A percentile compares a stretch with the other conserved stretches of the same genome.
Evolutionary conservation across 2,329 filamentous ascomycete species (phyloP).

Genomic region (Diaporthe vexans): DNA sequence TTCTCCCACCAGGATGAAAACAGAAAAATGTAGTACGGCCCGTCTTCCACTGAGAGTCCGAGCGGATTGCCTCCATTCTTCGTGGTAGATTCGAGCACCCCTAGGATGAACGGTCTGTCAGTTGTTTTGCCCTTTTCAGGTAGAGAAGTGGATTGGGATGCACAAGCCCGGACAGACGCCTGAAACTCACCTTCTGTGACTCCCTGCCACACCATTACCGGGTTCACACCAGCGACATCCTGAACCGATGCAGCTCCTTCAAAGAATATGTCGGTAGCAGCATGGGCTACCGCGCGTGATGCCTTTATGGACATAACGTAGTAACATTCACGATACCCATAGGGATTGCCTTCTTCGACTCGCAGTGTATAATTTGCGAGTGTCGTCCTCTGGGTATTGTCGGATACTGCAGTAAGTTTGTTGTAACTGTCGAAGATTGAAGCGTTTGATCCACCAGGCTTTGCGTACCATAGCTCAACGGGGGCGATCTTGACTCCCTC

Average conservation of each 20-base stretch:
- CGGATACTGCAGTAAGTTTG: slow-evolving; percentile 48
- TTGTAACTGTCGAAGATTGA: slow-evolving; percentile 55
- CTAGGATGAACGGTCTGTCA: not conserved
- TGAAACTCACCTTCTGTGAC: slow-evolving; percentile 52
- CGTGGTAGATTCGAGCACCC: slow-evolving; percentile 51
- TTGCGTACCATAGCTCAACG: slow-evolving; percentile 54
- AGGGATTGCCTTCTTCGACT: slow-evolving; percentile 37
- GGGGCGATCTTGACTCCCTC: slow-evolving; percentile 46
- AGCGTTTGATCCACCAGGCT: slow-evolving; percentile 51
- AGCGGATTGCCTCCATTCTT: slow-evolving; percentile 57
- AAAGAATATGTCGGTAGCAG: slow-evolving; percentile 42
- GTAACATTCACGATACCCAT: slow-evolving; percentile 45
- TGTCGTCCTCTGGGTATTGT: slow-evolving; percentile 45
- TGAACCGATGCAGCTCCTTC: slow-evolving; percentile 34
- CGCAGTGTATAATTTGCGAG: slow-evolving; percentile 42
- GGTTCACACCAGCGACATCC: slow-evolving; percentile 45
- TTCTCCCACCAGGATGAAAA: slow-evolving; percentile 45
- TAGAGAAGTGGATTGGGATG: not conserved
- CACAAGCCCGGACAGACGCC: accelerated
- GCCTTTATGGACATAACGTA: slow-evolving; percentile 44
- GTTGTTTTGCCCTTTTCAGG: too few relatives aligned
- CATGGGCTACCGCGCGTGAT: slow-evolving; percentile 42
- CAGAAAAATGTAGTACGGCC: slow-evolving; percentile 45
- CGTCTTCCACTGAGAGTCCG: slow-evolving; percentile 50
- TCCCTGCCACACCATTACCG: slow-evolving; percentile 55